These are phyloP conservation scores for Dioscorea zingiberensis DNA, from an alignment of 106 monocot genomes.

Conservation along the genomic window DNA sequence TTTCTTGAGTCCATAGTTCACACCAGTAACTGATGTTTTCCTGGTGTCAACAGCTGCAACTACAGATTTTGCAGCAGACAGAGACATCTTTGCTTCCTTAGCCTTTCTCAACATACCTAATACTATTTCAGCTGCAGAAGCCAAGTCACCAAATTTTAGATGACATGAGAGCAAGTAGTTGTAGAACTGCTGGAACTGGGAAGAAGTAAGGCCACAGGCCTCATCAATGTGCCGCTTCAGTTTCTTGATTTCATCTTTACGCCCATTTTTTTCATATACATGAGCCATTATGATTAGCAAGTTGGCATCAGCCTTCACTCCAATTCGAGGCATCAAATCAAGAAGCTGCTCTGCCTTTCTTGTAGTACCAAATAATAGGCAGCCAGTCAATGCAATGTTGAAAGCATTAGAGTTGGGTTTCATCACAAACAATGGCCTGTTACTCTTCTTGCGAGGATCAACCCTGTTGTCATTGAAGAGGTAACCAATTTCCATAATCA, in stretches of 20 bases:
- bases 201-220: constrained; percentile 36
- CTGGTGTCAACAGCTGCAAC: constrained; percentile 36
- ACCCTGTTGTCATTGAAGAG: constrained; percentile 78
- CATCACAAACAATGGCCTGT: constrained; percentile 57
- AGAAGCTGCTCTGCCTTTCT: constrained; percentile 82
- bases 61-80: constrained; percentile 56
- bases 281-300: constrained; percentile 73
- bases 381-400: constrained; percentile 50
- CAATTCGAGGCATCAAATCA: constrained; percentile 75
- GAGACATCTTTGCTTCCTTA: constrained; percentile 67
- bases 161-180: constrained; percentile 77
- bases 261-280: constrained; percentile 85
- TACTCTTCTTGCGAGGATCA: constrained; percentile 72
- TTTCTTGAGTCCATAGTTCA: constrained; percentile 12
- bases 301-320: constrained; percentile 48
- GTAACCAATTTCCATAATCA: constrained; percentile 68
- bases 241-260: constrained; percentile 64
- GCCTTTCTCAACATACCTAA: constrained; percentile 81
- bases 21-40: constrained; percentile 6
- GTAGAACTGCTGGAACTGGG: constrained; percentile 70
- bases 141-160: constrained; percentile 76
- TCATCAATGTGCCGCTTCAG: constrained; percentile 67
- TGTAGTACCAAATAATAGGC: constrained; percentile 55
- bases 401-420: constrained; percentile 66
- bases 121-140: constrained; percentile 50